These are phyloP conservation scores for Cucurbita pepo DNA, from an alignment of 306 rosid genomes.

Conservation along the genomic window DNA sequence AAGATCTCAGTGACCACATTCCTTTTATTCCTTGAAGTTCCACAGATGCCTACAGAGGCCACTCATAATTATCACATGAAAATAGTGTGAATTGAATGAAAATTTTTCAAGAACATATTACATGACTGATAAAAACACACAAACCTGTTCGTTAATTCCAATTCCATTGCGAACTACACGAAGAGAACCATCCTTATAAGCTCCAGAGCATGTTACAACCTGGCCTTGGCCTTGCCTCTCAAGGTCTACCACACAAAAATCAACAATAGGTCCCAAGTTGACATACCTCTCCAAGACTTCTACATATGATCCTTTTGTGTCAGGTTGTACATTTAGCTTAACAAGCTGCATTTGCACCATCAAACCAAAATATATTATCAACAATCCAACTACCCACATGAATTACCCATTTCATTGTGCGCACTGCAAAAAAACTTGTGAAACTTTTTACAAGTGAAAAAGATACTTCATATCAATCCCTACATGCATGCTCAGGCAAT, in stretches of 20 bases:
- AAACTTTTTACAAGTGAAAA: neutral
- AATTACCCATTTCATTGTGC: neutral
- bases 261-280: conserved; percentile 95
- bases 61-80: conserved; percentile 5
- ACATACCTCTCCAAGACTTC: conserved; percentile 86
- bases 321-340: conserved; percentile 73
- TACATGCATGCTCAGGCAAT: neutral
- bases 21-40: conserved; percentile 99
- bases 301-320: conserved; percentile 84
- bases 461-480: neutral
- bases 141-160: conserved; percentile 93
- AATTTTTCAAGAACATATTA: neutral
- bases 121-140: conserved; percentile 3
- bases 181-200: conserved; percentile 97
- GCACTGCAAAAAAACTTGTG: neutral
- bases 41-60: conserved; percentile 67
- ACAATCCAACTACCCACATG: neutral
- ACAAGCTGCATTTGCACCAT: conserved; percentile 57
- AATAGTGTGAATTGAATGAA: neutral
- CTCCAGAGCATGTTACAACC: conserved; percentile 99
- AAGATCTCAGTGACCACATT: conserved; percentile 94
- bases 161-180: conserved; percentile 90
- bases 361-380: neutral
- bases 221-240: conserved; percentile 99
- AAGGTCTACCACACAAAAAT: conserved; percentile 94